Conservation (phyloP, 2,329 filamentous ascomycete genomes). For the Metarhizium brunneum region DNA sequence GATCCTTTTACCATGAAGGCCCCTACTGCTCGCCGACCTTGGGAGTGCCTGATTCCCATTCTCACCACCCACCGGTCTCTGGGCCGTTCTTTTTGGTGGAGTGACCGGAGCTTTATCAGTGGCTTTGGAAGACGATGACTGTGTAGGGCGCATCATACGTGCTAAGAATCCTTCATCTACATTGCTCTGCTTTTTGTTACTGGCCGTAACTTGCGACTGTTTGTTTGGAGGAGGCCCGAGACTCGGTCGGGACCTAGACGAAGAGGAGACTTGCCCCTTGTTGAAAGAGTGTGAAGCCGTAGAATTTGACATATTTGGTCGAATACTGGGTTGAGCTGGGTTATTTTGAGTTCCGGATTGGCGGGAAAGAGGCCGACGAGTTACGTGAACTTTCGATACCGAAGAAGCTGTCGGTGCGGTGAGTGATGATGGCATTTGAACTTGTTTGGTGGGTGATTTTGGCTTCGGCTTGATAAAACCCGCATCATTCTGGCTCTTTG, state of each 20-base stretch:
- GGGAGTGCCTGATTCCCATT: neutral
- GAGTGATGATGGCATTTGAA: conserved; percentile 56
- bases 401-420: conserved; percentile 63
- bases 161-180: conserved; percentile 65
- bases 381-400: conserved; percentile 43
- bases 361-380: conserved; percentile 15
- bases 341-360: conserved; percentile 26
- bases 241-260: conserved; percentile 39
- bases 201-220: conserved; percentile 6
- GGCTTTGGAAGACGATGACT: conserved; percentile 57
- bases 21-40: conserved; percentile 1
- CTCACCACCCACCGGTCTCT: conserved; percentile 8
- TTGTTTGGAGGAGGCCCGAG: conserved; percentile 52
- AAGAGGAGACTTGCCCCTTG: conserved; percentile 36
- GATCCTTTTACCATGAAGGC: neutral
- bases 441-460: conserved; percentile 61
- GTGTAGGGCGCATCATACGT: conserved; percentile 74
- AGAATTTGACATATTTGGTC: conserved; percentile 14
- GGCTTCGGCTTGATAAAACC: conserved; percentile 49
- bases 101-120: conserved; percentile 49
- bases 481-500: conserved; percentile 26
- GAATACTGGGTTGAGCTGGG: conserved; percentile 7
- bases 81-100: conserved; percentile 33
- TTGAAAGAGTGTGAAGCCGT: conserved; percentile 15
- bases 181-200: conserved; percentile 33